Conservation (phyloP, 2,329 filamentous ascomycete species). For the Colletotrichum shisoi region DNA sequence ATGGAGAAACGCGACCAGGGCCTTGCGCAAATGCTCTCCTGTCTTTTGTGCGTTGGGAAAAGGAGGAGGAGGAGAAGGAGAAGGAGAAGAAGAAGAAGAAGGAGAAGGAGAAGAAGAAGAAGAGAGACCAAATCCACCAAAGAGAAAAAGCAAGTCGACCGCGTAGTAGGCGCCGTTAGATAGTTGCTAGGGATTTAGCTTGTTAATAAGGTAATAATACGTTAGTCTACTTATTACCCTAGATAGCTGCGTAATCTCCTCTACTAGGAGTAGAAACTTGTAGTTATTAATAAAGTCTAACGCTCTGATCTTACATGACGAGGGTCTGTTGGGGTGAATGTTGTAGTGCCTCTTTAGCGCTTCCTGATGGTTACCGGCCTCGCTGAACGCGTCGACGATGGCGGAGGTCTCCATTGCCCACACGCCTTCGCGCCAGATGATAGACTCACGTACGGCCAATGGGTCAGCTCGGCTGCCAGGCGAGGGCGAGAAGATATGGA, state of each 20-base stretch:
- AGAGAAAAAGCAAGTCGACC: constrained; percentile 56
- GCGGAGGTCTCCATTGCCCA: constrained; percentile 47
- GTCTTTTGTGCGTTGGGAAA: constrained; percentile 46
- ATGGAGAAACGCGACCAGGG: constrained; percentile 53
- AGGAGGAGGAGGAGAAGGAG: too few relatives aligned
- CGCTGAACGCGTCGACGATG: constrained; percentile 49
- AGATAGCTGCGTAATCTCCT: constrained; percentile 38
- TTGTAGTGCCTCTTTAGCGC: constrained; percentile 52
- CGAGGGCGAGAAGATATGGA: too few relatives aligned
- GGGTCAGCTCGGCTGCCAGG: neutral
- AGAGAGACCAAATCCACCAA: constrained; percentile 51
- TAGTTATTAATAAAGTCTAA: constrained; percentile 51
- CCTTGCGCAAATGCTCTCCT: constrained; percentile 50
- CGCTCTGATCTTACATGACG: constrained; percentile 52
- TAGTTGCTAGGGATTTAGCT: constrained; percentile 57
- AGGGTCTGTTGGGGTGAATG: constrained; percentile 51
- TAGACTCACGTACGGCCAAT: constrained; percentile 46
- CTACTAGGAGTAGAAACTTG: constrained; percentile 45
- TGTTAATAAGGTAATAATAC: constrained; percentile 55
- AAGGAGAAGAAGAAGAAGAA: too few relatives aligned
- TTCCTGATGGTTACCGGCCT: constrained; percentile 42
- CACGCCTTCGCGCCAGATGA: constrained; percentile 56
- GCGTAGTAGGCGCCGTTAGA: constrained; percentile 58
- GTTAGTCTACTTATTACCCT: constrained; percentile 42
- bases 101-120: constrained; percentile 34